Evolutionary conservation across 257 asterid species (phyloP).

Genomic region (Nicotiana tabacum): DNA sequence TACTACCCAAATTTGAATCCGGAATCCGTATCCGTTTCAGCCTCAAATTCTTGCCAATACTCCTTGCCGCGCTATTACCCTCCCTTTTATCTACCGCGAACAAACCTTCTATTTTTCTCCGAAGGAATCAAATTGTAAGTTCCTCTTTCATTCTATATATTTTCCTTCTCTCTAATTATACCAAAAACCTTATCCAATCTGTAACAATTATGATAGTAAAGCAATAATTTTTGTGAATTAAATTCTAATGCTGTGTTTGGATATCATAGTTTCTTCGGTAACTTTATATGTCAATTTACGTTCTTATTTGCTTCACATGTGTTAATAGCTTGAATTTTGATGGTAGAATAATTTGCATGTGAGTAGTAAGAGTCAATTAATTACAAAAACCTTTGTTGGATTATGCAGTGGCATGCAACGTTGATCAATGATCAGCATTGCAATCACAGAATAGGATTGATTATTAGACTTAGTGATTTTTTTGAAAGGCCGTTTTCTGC

Average conservation of each 20-base stretch:
- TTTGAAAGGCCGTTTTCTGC: neutral
- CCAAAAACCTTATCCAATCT: neutral
- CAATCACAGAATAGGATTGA: neutral
- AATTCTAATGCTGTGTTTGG: neutral
- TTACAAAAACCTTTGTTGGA: neutral
- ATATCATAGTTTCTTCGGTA: neutral
- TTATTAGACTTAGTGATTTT: neutral
- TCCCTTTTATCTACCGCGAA: neutral
- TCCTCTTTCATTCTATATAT: neutral
- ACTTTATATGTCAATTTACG: neutral
- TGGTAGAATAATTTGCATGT: neutral
- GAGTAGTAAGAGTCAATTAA: neutral
- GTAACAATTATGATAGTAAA: neutral
- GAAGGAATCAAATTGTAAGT: neutral
- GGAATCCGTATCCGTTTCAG: neutral
- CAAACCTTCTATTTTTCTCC: neutral
- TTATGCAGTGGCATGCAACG: neutral
- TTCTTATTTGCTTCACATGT: neutral
- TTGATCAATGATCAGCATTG: neutral
- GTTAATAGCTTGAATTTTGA: neutral
- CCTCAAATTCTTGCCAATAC: neutral
- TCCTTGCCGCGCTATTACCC: conserved; percentile 6
- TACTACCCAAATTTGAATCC: neutral
- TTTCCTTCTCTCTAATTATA: neutral
- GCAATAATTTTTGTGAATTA: neutral